Base-by-base conservation (phyloP, 306 rosid genomes). In the Abrus precatorius region DNA sequence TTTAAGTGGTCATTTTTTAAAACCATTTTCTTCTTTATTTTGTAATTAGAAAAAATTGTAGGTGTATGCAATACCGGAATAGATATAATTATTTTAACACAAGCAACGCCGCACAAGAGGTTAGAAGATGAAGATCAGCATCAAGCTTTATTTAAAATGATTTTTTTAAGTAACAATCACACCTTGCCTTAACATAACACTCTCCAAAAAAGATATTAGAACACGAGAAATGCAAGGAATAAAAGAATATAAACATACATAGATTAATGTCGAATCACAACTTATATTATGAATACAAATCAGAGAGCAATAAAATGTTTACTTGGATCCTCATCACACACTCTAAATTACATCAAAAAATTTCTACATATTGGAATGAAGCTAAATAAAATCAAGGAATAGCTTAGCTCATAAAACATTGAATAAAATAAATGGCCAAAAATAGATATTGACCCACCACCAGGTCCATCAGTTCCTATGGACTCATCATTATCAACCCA, bases 211-310 rank as follows among this genome's bases (percentile, higher is more conserved):
- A 27, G 63, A 66, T 5, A 20, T 2, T 68, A 14, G 27, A n/a
- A 66, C 7, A 27, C 47, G 57, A 76, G 74, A 61, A 32, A 70
- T 69, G 29, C 52, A 76, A 76, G 53, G 78, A 59, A 60, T 61
- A 44, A 83, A 77, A 82, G 75, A 85, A 82, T 82, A 67, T 56
- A 78, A 67, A 61, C 74, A 77, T 66, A 66, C 48, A 68, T 52
- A 52, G 28, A 74, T 33, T 14, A 60, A 5, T 49, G 62, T 79
- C 73, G 29, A 77, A 43, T 61, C 74, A 50, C 73, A 72, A 59
- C 53, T 28, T 63, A 34, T 47, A 64, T 9, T 47, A 64, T 9
- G 28, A 73, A 1, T 53, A 69, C 59, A 14, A 82, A 44, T 69
- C 56, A 36, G 7, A 68, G 4, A 8, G 50, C 56, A 77, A 43